Conservation (phyloP, 2,329 filamentous ascomycete species). For the Aspergillus pseudoterreus region DNA sequence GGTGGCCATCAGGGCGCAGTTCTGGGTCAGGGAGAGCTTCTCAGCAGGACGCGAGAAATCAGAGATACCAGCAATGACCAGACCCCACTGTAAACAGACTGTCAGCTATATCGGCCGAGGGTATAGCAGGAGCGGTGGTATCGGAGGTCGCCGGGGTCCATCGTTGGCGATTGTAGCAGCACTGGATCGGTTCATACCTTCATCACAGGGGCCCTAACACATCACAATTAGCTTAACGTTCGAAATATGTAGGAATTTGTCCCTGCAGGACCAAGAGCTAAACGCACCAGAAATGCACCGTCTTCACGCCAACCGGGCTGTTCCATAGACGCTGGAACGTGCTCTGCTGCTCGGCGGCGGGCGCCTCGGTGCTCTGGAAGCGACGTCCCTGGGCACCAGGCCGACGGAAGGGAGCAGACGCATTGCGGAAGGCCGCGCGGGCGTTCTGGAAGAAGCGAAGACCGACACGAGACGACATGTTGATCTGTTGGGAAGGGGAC, state of each 20-base stretch:
- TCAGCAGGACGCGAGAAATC: slow-evolving; percentile 90
- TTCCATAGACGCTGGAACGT: slow-evolving; percentile 76
- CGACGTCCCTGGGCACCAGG: slow-evolving; percentile 53
- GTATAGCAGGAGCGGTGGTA: too few species aligned
- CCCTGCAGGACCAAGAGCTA: background rate
- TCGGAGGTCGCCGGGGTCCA: background rate
- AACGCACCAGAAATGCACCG: slow-evolving; percentile 90
- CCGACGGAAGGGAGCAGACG: slow-evolving; percentile 54
- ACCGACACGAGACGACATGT: slow-evolving; percentile 56
- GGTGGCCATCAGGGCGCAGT: slow-evolving; percentile 82
- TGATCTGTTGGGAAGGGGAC: slow-evolving; percentile 17
- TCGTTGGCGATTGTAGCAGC: background rate
- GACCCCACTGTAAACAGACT: slow-evolving; percentile 63
- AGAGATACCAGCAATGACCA: slow-evolving; percentile 87
- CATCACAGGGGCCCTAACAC: slow-evolving; percentile 82
- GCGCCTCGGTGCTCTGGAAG: slow-evolving; percentile 66
- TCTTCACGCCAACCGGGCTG: slow-evolving; percentile 79
- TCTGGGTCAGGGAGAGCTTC: slow-evolving; percentile 90
- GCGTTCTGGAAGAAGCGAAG: slow-evolving; percentile 55
- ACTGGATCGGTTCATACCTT: slow-evolving; percentile 50
- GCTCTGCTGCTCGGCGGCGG: slow-evolving; percentile 43
- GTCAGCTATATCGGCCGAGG: background rate
- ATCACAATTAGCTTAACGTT: background rate
- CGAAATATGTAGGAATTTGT: background rate
- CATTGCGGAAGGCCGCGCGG: slow-evolving; percentile 49